phyloP scores from a whole-genome alignment of 1,139 yeast genomes.

The Magnusiomyces paraingens region DNA sequence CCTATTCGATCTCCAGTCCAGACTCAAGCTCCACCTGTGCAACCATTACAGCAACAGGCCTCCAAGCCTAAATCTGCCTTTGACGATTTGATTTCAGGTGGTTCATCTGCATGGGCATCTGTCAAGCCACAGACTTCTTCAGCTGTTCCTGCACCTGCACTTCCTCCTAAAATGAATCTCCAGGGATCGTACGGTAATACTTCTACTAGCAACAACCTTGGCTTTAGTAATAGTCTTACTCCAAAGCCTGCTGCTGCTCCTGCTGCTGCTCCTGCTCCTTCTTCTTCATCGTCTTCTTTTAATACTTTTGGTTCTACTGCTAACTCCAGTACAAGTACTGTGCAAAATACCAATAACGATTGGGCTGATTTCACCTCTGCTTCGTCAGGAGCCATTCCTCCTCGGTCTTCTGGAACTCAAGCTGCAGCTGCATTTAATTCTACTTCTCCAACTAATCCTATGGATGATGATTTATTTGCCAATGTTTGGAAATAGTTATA shows the following conservation, averaged over 20 bases:
- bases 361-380: conserved; percentile 26
- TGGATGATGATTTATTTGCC: conserved; percentile 59
- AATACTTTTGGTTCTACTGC: not conserved
- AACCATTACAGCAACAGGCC: conserved; percentile 26
- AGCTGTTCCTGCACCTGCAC: not conserved
- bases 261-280: not conserved
- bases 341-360: conserved; percentile 18
- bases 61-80: conserved; percentile 12
- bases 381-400: conserved; percentile 17
- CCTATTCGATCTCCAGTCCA: no score
- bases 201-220: conserved; percentile 2
- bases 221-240: no score
- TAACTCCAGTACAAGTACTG: not conserved
- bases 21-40: conserved; percentile 33
- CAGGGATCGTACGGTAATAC: not conserved
- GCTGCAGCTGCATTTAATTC: not conserved
- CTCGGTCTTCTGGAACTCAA: conserved; percentile 17
- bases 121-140: conserved; percentile 9
- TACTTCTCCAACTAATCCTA: conserved; percentile 29
- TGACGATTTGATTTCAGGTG: conserved; percentile 28
- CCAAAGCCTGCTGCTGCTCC: no score
- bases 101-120: conserved; percentile 32
- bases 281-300: conserved; percentile 8
- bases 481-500: conserved; percentile 52
- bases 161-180: not conserved